These are phyloP conservation scores for Pulveroboletus sp. DNA, from an alignment of 768 basidiomycete species.

Conservation along the genomic window DNA sequence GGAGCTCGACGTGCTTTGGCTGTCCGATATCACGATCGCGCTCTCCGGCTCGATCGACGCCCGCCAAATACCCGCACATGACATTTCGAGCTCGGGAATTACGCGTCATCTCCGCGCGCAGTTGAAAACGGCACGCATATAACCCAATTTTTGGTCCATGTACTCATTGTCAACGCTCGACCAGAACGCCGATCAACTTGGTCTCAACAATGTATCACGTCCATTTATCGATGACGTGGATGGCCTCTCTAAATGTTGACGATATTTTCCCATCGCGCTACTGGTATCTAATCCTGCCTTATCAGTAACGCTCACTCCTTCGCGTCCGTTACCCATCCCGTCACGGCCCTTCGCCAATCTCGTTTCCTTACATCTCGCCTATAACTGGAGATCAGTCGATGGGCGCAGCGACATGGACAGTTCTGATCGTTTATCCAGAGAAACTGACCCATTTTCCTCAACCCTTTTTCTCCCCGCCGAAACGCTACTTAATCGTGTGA, in stretches of 20 bases:
- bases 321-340: constrained; percentile 31
- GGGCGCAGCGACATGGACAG: constrained; percentile 3
- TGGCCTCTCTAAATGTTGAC: constrained; percentile 39
- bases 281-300: constrained; percentile 7
- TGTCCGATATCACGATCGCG: constrained; percentile 49
- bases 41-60: constrained; percentile 55
- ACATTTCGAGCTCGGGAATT: constrained; percentile 49
- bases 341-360: constrained; percentile 30
- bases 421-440: constrained; percentile 29
- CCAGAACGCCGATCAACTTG: constrained; percentile 61
- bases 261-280: constrained; percentile 1
- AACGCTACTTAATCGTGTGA: constrained; percentile 48
- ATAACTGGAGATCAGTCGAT: constrained; percentile 35
- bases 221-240: constrained; percentile 46
- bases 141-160: background rate
- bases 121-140: constrained; percentile 43
- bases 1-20: constrained; percentile 47
- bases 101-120: constrained; percentile 48
- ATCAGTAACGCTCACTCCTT: constrained; percentile 41
- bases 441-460: constrained; percentile 50
- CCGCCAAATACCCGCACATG: constrained; percentile 34
- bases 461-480: constrained; percentile 54
- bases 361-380: constrained; percentile 39
- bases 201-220: constrained; percentile 56
- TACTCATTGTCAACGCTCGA: constrained; percentile 11